phyloP scores from a whole-genome alignment of 805 yeast genomes.

The Metschnikowia kunwiensis region DNA sequence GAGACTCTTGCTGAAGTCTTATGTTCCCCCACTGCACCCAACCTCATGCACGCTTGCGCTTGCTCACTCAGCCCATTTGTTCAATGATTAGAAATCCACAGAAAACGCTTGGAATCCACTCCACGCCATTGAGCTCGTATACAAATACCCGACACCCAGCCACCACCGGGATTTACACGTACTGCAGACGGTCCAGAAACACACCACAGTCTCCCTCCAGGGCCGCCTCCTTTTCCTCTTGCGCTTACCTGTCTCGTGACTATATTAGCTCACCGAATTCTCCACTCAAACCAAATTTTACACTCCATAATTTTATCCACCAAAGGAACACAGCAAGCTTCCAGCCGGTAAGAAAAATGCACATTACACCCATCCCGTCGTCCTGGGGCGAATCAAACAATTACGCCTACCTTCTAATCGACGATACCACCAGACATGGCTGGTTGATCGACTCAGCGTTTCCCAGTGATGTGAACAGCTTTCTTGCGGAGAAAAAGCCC shows the following conservation, averaged over 20 bases:
- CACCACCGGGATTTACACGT: neutral
- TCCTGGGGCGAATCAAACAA: slow-evolving; percentile 94
- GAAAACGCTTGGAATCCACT: neutral
- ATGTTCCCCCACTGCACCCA: slow-evolving; percentile 1
- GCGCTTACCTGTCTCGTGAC: slow-evolving; percentile 5
- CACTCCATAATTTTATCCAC: too few species aligned
- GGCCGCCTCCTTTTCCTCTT: neutral
- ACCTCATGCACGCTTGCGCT: slow-evolving; percentile 9
- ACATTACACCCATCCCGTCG: slow-evolving; percentile 79
- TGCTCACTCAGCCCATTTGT: slow-evolving; percentile 4
- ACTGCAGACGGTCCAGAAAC: neutral
- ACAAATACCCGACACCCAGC: neutral
- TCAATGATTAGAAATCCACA: slow-evolving; percentile 1
- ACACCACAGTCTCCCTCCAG: too few species aligned
- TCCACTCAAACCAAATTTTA: neutral
- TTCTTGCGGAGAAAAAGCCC: slow-evolving; percentile 42
- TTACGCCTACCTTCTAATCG: slow-evolving; percentile 77
- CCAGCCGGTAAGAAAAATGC: slow-evolving; percentile 52
- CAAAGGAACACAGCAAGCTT: too few species aligned
- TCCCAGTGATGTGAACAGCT: slow-evolving; percentile 56
- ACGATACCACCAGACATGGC: slow-evolving; percentile 60
- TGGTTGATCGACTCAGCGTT: slow-evolving; percentile 94
- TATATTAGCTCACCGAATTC: neutral
- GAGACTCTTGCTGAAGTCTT: too few species aligned
- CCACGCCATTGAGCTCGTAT: neutral